phyloP scores from a whole-genome alignment of 371 early-diverging fungal species.

The Choanephora cucurbitarum region DNA sequence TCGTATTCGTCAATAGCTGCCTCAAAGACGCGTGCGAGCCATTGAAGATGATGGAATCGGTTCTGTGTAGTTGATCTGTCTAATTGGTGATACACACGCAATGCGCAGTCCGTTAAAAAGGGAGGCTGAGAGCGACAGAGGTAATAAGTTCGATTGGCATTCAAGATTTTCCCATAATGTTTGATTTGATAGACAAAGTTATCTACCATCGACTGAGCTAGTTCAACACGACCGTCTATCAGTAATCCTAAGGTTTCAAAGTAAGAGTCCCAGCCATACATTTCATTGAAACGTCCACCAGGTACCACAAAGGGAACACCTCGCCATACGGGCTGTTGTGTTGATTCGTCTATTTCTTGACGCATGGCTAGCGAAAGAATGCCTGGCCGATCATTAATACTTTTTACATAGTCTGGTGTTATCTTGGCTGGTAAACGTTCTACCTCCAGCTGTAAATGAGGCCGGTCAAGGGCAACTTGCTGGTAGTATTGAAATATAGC shows the following conservation, averaged over 20 bases:
- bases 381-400: slow-evolving; percentile 82
- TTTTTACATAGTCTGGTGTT: slow-evolving; percentile 85
- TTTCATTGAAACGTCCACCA: slow-evolving; percentile 97
- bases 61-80: slow-evolving; percentile 24
- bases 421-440: slow-evolving; percentile 80
- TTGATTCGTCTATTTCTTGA: slow-evolving; percentile 48
- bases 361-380: slow-evolving; percentile 81
- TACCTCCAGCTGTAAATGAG: slow-evolving; percentile 74
- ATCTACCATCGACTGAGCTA: slow-evolving; percentile 91
- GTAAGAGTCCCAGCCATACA: slow-evolving; percentile 97
- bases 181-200: slow-evolving; percentile 94
- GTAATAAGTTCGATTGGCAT: slow-evolving; percentile 95
- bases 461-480: slow-evolving; percentile 55
- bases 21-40: slow-evolving; percentile 69
- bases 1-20: slow-evolving; percentile 89
- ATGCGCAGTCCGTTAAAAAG: slow-evolving; percentile 91
- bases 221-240: slow-evolving; percentile 75
- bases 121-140: slow-evolving; percentile 94
- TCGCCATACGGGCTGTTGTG: slow-evolving; percentile 38
- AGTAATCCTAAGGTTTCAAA: slow-evolving; percentile 88
- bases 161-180: slow-evolving; percentile 94
- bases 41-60: slow-evolving; percentile 56
- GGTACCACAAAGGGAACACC: slow-evolving; percentile 94
- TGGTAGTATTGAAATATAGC: slow-evolving; percentile 73
- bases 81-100: slow-evolving; percentile 66